Percentiles rank a stretch among this genome's conserved stretches.
Evolutionary conservation across 192 early-diverging fungal species (phyloP).

Genomic region (Umbelopsis sp.): DNA sequence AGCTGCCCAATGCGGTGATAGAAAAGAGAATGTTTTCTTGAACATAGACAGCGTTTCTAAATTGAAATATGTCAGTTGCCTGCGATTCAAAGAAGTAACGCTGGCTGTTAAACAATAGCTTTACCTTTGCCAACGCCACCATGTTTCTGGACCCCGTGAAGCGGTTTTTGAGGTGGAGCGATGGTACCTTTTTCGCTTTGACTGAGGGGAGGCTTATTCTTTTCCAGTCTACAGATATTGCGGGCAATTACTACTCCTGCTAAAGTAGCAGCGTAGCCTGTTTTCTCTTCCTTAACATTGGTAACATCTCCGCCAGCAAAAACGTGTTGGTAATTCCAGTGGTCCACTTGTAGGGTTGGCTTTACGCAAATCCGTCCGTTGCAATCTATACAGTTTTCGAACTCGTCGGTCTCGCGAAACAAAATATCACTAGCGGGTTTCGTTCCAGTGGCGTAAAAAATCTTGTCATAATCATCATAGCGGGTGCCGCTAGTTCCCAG

Average conservation of each 20-base stretch:
- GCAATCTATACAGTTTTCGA: constrained; percentile 34
- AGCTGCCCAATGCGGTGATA: constrained; percentile 43
- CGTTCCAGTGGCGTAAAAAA: constrained; percentile 38
- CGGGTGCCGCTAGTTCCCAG: constrained; percentile 31
- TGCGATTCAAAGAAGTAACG: not conserved
- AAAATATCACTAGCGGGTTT: constrained; percentile 33
- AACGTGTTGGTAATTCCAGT: constrained; percentile 38
- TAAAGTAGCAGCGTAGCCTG: constrained; percentile 45
- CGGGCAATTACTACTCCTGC: constrained; percentile 41
- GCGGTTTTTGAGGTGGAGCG: constrained; percentile 37
- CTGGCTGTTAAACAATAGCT: not conserved
- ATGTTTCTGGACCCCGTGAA: constrained; percentile 33
- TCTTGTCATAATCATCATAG: constrained; percentile 39
- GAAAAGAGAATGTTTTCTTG: constrained; percentile 39
- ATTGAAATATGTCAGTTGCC: not conserved
- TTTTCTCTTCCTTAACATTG: constrained; percentile 49
- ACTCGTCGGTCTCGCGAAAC: not conserved
- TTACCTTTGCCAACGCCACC: constrained; percentile 46
- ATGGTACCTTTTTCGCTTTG: constrained; percentile 39
- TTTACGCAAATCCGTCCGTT: constrained; percentile 41
- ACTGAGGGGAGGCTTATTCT: constrained; percentile 39
- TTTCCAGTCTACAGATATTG: constrained; percentile 44
- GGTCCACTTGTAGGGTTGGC: constrained; percentile 43
- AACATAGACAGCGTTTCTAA: constrained; percentile 32
- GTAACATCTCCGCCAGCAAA: constrained; percentile 50